Evolutionary conservation across 345 rosid genomes (phyloP).

Genomic region (Pugionium cornutum): DNA sequence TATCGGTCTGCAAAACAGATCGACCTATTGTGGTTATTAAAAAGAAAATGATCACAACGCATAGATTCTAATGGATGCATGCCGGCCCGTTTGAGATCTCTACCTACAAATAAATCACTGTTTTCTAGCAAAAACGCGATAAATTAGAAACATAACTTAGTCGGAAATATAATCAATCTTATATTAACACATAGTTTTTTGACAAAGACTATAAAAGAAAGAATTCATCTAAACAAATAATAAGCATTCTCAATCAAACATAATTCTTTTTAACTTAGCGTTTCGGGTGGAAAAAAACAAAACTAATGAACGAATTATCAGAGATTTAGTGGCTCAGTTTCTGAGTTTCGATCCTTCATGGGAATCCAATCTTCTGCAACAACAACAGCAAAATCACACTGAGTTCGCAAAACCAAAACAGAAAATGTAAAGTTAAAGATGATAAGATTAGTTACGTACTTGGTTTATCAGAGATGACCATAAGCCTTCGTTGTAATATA

Average conservation of each 20-base stretch:
- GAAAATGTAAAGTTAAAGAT: background rate
- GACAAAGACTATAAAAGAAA: too few species aligned
- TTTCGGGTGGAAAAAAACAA: background rate
- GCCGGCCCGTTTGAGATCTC: too few species aligned
- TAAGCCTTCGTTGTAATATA: slow-evolving; percentile 69
- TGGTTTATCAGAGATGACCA: slow-evolving; percentile 66
- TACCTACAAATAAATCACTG: too few species aligned
- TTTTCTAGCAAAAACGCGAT: too few species aligned
- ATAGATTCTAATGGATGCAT: too few species aligned
- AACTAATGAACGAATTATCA: background rate
- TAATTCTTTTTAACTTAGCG: background rate
- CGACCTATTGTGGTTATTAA: too few species aligned
- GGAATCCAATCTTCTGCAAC: slow-evolving; percentile 22
- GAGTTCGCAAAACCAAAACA: background rate
- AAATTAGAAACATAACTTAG: background rate
- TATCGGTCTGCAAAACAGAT: too few species aligned
- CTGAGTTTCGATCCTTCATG: slow-evolving; percentile 22
- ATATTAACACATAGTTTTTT: too few species aligned
- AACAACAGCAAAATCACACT: background rate
- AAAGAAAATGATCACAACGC: too few species aligned
- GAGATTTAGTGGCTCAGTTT: slow-evolving; percentile 23
- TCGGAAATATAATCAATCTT: background rate
- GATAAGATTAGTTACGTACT: slow-evolving; percentile 46
- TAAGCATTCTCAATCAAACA: slow-evolving; percentile 12
- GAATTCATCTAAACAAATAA: background rate